Evolutionary conservation across 495 filamentous ascomycete species (phyloP).

Genomic region (Daldinia vernicosa): DNA sequence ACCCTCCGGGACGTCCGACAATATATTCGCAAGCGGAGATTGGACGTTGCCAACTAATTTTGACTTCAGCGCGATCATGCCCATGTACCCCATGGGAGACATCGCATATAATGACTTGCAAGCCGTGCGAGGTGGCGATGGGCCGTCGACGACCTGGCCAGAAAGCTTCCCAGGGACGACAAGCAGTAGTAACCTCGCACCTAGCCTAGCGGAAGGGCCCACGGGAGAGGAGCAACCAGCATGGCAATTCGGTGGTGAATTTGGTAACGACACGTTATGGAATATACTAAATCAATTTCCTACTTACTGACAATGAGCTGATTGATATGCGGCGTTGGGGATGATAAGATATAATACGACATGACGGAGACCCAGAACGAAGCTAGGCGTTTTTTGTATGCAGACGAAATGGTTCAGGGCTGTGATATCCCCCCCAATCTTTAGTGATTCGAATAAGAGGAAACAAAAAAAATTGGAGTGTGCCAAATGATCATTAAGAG

Average conservation of each 20-base stretch:
- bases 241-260: constrained; percentile 55
- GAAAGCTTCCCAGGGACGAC: constrained; percentile 30
- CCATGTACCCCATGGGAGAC: constrained; percentile 64
- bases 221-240: constrained; percentile 29
- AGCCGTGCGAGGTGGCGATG: constrained; percentile 43
- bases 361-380: constrained; percentile 4
- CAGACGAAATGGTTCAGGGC: constrained; percentile 9
- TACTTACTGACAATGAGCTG: constrained; percentile 28
- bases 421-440: constrained; percentile 15
- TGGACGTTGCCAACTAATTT: constrained; percentile 53
- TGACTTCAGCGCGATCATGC: constrained; percentile 58
- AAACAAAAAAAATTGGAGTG: constrained; percentile 1
- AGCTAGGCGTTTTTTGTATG: constrained; percentile 17
- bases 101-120: constrained; percentile 61
- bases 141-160: constrained; percentile 30
- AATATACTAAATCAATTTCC: constrained; percentile 60
- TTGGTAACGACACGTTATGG: constrained; percentile 64
- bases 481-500: background rate
- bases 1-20: constrained; percentile 21
- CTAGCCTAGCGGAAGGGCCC: constrained; percentile 17
- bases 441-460: constrained; percentile 5
- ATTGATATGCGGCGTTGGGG: constrained; percentile 6
- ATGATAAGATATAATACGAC: constrained; percentile 3
- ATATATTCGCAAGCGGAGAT: constrained; percentile 37
- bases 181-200: constrained; percentile 13